These are phyloP conservation scores for Paraphoma chrysanthemicola DNA, from an alignment of 2,329 filamentous ascomycete genomes.

Conservation along the genomic window DNA sequence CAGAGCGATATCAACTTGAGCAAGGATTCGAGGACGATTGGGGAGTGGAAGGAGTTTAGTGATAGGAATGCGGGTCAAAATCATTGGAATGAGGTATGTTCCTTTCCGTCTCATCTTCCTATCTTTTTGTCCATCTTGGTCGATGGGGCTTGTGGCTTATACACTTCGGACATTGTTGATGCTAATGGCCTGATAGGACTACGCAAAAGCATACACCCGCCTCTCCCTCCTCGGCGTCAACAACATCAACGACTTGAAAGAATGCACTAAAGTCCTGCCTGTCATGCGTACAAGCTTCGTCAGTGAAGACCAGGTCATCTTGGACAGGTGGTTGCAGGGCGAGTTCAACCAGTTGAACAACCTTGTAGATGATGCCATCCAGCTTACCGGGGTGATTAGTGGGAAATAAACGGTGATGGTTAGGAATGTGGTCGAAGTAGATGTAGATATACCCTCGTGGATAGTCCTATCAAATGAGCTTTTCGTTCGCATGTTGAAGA, in stretches of 20 bases:
- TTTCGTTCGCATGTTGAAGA: too few relatives aligned
- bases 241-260: slow-evolving; percentile 63
- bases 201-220: slow-evolving; percentile 61
- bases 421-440: neutral
- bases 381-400: slow-evolving; percentile 34
- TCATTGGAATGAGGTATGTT: slow-evolving; percentile 44
- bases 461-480: neutral
- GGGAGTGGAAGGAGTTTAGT: slow-evolving; percentile 42
- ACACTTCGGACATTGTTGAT: too few relatives aligned
- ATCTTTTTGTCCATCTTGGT: too few relatives aligned
- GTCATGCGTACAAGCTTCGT: slow-evolving; percentile 29
- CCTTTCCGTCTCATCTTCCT: neutral
- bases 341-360: slow-evolving; percentile 43
- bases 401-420: slow-evolving; percentile 2
- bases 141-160: too few relatives aligned
- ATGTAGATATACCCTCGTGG: neutral
- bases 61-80: slow-evolving; percentile 29
- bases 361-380: slow-evolving; percentile 43
- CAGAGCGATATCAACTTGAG: slow-evolving; percentile 44
- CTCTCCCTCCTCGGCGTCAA: slow-evolving; percentile 63
- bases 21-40: slow-evolving; percentile 40
- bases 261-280: slow-evolving; percentile 62
- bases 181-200: too few relatives aligned
- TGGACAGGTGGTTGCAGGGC: slow-evolving; percentile 42
- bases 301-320: slow-evolving; percentile 33